Evolutionary conservation across 306 rosid genomes (phyloP).

Genomic region (Fagus crenata): DNA sequence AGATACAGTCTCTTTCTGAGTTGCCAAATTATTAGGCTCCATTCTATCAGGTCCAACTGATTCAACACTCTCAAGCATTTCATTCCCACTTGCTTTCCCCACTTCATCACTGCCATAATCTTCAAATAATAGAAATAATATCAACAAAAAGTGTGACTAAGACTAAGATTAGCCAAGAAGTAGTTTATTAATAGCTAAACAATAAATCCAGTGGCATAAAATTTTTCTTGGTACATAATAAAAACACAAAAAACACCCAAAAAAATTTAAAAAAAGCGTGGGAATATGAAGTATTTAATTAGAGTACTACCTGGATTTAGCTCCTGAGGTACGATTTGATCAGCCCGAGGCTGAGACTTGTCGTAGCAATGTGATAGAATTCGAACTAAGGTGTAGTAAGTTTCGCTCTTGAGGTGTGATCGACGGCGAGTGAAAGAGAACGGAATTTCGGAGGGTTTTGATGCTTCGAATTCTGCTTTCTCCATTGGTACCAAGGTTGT

Average conservation of each 20-base stretch:
- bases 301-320: constrained; percentile 31
- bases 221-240: too few relatives aligned
- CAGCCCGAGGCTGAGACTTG: constrained; percentile 22
- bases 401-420: constrained; percentile 52
- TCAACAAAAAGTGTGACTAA: constrained; percentile 5
- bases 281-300: neutral
- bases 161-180: neutral
- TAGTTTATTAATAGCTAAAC: neutral
- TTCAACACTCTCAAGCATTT: constrained; percentile 17
- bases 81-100: constrained; percentile 35
- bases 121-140: constrained; percentile 23
- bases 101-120: constrained; percentile 33
- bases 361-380: constrained; percentile 52
- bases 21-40: constrained; percentile 19
- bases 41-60: constrained; percentile 13
- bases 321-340: constrained; percentile 24
- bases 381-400: constrained; percentile 44
- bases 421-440: constrained; percentile 44
- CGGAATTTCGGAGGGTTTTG: constrained; percentile 24
- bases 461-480: constrained; percentile 29
- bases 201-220: neutral
- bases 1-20: constrained; percentile 17
- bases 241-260: neutral
- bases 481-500: constrained; percentile 23
- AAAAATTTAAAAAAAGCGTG: neutral